These are phyloP conservation scores for Mycena metata DNA, from an alignment of 768 basidiomycete genomes.

Conservation along the genomic window DNA sequence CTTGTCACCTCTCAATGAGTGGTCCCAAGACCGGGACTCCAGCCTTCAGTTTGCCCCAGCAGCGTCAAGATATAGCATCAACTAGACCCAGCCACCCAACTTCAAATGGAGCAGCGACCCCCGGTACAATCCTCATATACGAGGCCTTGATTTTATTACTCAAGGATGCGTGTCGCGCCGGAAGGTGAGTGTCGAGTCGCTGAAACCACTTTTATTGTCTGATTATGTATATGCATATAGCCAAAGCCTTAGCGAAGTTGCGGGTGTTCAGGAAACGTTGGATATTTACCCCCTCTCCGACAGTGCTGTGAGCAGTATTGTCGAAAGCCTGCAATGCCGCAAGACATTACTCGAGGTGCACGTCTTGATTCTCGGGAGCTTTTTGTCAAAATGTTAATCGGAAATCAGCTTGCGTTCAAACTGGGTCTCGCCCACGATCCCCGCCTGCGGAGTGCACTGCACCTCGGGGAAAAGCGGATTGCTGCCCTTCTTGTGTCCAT, in stretches of 20 bases:
- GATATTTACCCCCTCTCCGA: constrained; percentile 2
- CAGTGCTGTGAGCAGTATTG: constrained; percentile 12
- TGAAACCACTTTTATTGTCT: too few species aligned
- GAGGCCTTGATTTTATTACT: not conserved
- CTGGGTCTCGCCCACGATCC: not conserved
- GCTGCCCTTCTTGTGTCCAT: constrained; percentile 8
- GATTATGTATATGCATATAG: too few species aligned
- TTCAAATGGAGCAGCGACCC: too few species aligned
- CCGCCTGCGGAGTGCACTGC: not conserved
- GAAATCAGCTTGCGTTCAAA: not conserved
- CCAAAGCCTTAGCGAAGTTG: not conserved
- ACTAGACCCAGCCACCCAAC: too few species aligned
- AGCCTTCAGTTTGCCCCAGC: too few species aligned
- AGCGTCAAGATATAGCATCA: too few species aligned
- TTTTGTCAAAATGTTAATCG: not conserved
- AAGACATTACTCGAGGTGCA: constrained; percentile 20
- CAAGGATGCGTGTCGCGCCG: not conserved
- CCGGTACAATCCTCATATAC: too few species aligned
- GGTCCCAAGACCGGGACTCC: too few species aligned
- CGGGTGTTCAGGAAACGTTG: not conserved
- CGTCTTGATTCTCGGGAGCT: not conserved
- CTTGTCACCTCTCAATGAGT: too few species aligned
- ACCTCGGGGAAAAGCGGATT: constrained; percentile 7
- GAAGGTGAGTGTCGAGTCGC: not conserved
- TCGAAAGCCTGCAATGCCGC: constrained; percentile 24